Evolutionary conservation across 2,329 filamentous ascomycete species (phyloP), one percentile per base, ranked within the genome.

Genomic region (Fonsecaea pedrosoi): DNA sequence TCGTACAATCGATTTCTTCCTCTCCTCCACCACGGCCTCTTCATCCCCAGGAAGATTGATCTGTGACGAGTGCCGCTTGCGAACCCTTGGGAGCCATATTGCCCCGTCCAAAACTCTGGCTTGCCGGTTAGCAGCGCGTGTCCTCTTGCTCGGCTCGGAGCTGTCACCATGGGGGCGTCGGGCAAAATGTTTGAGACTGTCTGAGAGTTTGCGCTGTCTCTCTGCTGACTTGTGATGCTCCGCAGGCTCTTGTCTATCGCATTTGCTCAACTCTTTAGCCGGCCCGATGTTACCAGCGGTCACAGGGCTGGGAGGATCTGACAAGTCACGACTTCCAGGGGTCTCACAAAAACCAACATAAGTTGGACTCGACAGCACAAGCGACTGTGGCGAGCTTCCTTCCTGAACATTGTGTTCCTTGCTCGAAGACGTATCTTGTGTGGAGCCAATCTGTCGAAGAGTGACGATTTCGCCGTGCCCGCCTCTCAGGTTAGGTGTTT

Each of bases 31-130:
- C 18, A 25, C 54, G 0, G 25, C 32, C 30, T 55, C 61, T 10
- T 57, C 50, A 12, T 64, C 56, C 4, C 34, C 12, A 18, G 57
- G 56, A 18, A 55, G 42, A 35, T 35, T 35, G 18, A 32, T 15
- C 42, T 48, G 61, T 32, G 61, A 69, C 13, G 61, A 68, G 10
- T 58, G 37, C 64, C 64, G 60, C 60, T 68, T 70, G 58, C 61
- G 57, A 21, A 18, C 45, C 55, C 54, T 30, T 56, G 56, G 61
- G 40, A 64, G 53, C 38, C 68, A 67, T 3, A 72, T 66, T 5
- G 58, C 42, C 21, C 71, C 71, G 63, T 72, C 68, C 42, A 72
- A 66, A 38, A 71, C 34, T 42, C 66, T 63, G n/a, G 66, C 69
- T 62, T 71, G 65, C 21, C 69, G 64, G 48, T 72, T 68, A 50